Evolutionary conservation across 495 filamentous ascomycete genomes (phyloP), one percentile per base, ranked within the genome.

Genomic region (Aspergillus sparsus): DNA sequence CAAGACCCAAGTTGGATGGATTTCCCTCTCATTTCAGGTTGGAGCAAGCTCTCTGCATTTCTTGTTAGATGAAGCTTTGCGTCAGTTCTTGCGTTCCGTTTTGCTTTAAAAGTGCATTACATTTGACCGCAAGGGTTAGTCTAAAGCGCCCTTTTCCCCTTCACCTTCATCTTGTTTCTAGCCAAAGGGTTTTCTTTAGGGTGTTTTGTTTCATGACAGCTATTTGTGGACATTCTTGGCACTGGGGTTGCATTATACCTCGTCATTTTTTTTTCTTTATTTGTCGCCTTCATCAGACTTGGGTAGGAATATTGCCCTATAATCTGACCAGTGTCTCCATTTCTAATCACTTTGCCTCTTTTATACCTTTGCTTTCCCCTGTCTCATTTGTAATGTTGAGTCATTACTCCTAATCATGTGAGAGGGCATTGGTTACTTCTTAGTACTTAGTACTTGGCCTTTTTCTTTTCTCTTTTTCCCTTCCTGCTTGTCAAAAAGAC

Each of bases 1-100:
- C 39, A 42, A 13, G 11, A 61, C 73, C 66, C 65, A 70, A 69
- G 67, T 68, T 69, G 68, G 51, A 67, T 67, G 73, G 73, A 70
- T 68, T 74, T 76, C 57, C 31, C 60, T 66, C 58, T 61, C 53
- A 51, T 65, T 52, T 57, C 57, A 27, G 50, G 35, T 52, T 64
- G 62, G 62, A 57, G 69, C 63, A 60, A 67, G 62, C 60, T 62
- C 62, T 62, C 59, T 45, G 53, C 46, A 41, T 52, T 55, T 47
- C 35, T 36, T 57, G 49, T 49, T 49, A 16, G 39, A 34, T 50
- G 16, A 36, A 50, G 27, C 39, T 42, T 47, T 21, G 46, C 59
- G 12, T 55, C 8, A 52, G 51, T 42, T 32, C 37, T 13, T 45
- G 45, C 32, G 41, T 55, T 56, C 51, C 58, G 32, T 52, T 36